Percentiles rank a stretch among this genome's conserved stretches.
These are phyloP conservation scores for Porphyrellus cyaneotinctus DNA, from an alignment of 768 basidiomycete genomes.

Conservation along the genomic window DNA sequence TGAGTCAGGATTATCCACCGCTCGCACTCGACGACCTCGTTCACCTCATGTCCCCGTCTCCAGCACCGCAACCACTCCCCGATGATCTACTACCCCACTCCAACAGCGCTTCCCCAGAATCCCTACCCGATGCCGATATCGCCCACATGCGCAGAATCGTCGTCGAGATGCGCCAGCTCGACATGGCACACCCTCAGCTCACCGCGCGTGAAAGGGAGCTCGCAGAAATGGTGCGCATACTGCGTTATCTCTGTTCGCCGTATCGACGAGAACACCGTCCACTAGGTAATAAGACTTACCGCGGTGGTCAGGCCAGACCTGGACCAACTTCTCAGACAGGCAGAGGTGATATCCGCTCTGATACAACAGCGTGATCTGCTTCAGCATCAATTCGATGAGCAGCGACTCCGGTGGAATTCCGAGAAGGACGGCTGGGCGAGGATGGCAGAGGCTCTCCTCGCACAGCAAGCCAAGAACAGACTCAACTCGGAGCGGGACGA, in stretches of 20 bases:
- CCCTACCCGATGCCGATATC: constrained; percentile 46
- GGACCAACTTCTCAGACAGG: constrained; percentile 53
- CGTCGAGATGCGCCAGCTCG: constrained; percentile 38
- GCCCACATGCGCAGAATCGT: constrained; percentile 45
- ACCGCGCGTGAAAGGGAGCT: constrained; percentile 47
- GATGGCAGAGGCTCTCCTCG: constrained; percentile 62
- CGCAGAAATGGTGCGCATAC: constrained; percentile 49
- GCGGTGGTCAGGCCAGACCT: constrained; percentile 38
- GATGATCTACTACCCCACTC: constrained; percentile 21
- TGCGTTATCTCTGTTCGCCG: constrained; percentile 7
- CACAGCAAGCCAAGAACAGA: constrained; percentile 42
- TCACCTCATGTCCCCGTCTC: constrained; percentile 50
- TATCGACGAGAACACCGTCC: constrained; percentile 3
- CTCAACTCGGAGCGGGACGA: constrained; percentile 38
- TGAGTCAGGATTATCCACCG: constrained; percentile 36
- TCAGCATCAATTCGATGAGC: constrained; percentile 48
- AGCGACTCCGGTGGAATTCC: constrained; percentile 55
- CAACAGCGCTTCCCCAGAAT: constrained; percentile 32
- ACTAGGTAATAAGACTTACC: constrained; percentile 48
- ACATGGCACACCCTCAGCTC: constrained; percentile 22
- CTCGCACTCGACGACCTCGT: constrained; percentile 56
- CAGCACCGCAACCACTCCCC: constrained; percentile 28
- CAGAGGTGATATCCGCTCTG: constrained; percentile 54
- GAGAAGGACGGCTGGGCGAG: constrained; percentile 65
- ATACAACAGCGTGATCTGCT: constrained; percentile 57